Percentiles rank a stretch among this genome's conserved stretches.
These are phyloP conservation scores for Colletotrichum ledebouriae DNA, from an alignment of 2,329 filamentous ascomycete species.

Conservation along the genomic window DNA sequence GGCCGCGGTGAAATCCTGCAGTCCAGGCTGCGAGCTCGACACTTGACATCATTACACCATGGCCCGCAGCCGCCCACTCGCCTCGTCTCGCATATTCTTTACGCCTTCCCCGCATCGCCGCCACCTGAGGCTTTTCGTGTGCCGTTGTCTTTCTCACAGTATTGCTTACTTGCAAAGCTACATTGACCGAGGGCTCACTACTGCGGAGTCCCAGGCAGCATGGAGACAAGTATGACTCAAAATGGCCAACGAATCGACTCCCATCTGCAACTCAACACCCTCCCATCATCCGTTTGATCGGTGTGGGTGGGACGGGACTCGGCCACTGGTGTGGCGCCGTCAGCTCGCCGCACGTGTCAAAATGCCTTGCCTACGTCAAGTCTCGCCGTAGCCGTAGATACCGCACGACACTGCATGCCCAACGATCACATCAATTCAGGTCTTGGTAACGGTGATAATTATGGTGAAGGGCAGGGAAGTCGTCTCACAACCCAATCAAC, in stretches of 20 bases:
- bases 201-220: not conserved
- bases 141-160: not conserved
- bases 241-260: not conserved
- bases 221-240: conserved; percentile 1
- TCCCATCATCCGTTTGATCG: not conserved
- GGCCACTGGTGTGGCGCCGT: conserved; percentile 17
- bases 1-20: conserved; percentile 6
- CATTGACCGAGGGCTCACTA: not conserved
- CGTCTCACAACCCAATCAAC: conserved; percentile 3
- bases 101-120: conserved; percentile 21
- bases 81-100: conserved; percentile 7
- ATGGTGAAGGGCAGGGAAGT: not conserved
- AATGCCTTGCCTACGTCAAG: not conserved
- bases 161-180: not conserved
- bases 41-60: conserved; percentile 22
- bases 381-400: conserved; percentile 4
- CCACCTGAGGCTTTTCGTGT: conserved; percentile 1
- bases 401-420: not conserved
- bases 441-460: not conserved
- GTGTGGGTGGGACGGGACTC: conserved; percentile 11
- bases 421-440: not conserved
- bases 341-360: conserved; percentile 19
- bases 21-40: conserved; percentile 15
- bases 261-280: not conserved
- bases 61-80: not conserved